Conservation (phyloP, 2,329 filamentous ascomycete genomes). For the Whalleya microplaca region DNA sequence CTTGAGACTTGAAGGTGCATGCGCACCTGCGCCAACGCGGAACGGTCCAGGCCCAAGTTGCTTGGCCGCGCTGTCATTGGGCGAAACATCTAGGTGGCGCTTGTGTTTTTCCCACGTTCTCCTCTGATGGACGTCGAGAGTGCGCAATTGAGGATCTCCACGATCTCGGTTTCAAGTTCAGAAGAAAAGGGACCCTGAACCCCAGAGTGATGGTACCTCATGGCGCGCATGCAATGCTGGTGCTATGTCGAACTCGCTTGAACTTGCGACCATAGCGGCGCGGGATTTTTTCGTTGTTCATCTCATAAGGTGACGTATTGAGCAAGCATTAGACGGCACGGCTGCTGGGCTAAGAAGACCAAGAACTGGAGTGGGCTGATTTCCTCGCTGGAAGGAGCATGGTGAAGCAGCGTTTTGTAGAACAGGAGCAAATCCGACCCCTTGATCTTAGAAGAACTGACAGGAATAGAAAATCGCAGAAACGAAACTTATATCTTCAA, state of each 20-base stretch:
- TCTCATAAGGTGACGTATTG: neutral
- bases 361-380: constrained; percentile 16
- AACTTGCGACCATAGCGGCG: neutral
- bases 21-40: neutral
- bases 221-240: too few species aligned
- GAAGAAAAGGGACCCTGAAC: neutral
- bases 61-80: neutral
- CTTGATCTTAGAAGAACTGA: neutral
- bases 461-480: neutral
- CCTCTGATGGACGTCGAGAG: neutral
- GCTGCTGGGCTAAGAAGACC: neutral
- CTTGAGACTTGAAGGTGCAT: constrained; percentile 15
- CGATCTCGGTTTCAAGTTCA: neutral
- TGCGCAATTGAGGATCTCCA: neutral
- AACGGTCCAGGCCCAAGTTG: constrained; percentile 14
- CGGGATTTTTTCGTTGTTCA: neutral
- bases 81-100: neutral
- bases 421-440: neutral
- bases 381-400: constrained; percentile 10
- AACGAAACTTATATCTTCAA: neutral
- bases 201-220: neutral
- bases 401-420: constrained; percentile 5
- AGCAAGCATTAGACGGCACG: neutral
- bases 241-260: too few species aligned
- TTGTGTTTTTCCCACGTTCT: neutral